phyloP scores from a whole-genome alignment of 805 yeast genomes.

The Wickerhamomyces chambardii region DNA sequence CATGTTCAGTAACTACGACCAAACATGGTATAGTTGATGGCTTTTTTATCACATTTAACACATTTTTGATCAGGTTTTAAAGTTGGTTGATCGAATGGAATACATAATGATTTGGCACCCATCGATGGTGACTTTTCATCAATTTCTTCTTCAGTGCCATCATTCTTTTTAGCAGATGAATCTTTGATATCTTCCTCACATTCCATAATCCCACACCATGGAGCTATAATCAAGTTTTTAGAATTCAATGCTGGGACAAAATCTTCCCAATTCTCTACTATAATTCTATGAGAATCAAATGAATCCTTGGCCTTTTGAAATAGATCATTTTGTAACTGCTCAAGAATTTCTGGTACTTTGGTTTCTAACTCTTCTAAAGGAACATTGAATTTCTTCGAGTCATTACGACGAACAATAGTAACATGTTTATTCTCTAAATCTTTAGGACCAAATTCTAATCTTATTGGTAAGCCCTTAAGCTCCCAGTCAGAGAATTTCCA shows the following conservation, averaged over 20 bases:
- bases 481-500: slow-evolving; percentile 99
- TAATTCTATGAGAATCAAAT: slow-evolving; percentile 76
- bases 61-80: slow-evolving; percentile 77
- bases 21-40: slow-evolving; percentile 84
- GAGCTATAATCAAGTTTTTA: slow-evolving; percentile 85
- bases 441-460: slow-evolving; percentile 95
- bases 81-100: slow-evolving; percentile 88
- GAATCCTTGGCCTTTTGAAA: slow-evolving; percentile 72
- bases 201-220: slow-evolving; percentile 94
- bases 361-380: slow-evolving; percentile 55
- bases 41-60: slow-evolving; percentile 72
- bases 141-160: slow-evolving; percentile 76
- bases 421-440: slow-evolving; percentile 77
- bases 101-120: slow-evolving; percentile 99
- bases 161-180: slow-evolving; percentile 65
- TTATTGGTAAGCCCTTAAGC: slow-evolving; percentile 89
- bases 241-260: slow-evolving; percentile 88
- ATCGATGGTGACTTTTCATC: slow-evolving; percentile 97
- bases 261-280: slow-evolving; percentile 80
- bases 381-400: slow-evolving; percentile 64
- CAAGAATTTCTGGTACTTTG: slow-evolving; percentile 68
- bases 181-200: slow-evolving; percentile 98
- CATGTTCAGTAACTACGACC: slow-evolving; percentile 95
- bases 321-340: slow-evolving; percentile 70
- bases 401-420: slow-evolving; percentile 90